These are phyloP conservation scores for Chaetoceros muelleri DNA, from an alignment of 108 stramenopile genomes.

Conservation along the genomic window DNA sequence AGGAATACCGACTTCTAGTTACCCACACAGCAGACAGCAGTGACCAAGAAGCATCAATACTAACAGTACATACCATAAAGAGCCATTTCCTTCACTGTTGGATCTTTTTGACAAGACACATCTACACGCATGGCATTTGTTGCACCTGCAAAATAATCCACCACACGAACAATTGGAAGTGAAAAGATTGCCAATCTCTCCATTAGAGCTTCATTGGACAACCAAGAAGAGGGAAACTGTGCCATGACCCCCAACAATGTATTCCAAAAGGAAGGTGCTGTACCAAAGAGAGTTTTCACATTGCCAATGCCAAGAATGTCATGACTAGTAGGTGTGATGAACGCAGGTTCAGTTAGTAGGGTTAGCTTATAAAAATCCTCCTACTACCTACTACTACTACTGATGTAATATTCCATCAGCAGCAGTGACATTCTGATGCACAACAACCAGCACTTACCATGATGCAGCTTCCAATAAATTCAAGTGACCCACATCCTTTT, in stretches of 20 bases:
- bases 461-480: slow-evolving; percentile 71
- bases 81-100: slow-evolving; percentile 6
- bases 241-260: slow-evolving; percentile 62
- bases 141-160: slow-evolving; percentile 77
- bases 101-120: slow-evolving; percentile 17
- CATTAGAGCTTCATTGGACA: slow-evolving; percentile 61
- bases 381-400: no score
- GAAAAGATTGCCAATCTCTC: slow-evolving; percentile 62
- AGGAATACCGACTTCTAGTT: no score
- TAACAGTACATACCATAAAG: slow-evolving; percentile 19
- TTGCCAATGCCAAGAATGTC: slow-evolving; percentile 28
- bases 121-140: slow-evolving; percentile 71
- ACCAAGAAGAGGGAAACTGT: slow-evolving; percentile 35
- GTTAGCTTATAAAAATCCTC: neutral
- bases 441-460: slow-evolving; percentile 15
- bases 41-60: no score
- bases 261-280: slow-evolving; percentile 77
- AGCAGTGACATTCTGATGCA: slow-evolving; percentile 11
- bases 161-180: slow-evolving; percentile 70
- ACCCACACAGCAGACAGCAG: no score
- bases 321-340: slow-evolving; percentile 8
- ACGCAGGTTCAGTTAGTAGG: slow-evolving; percentile 14
- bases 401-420: no score
- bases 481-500: slow-evolving; percentile 41
- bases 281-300: slow-evolving; percentile 56